These are phyloP conservation scores for Neonectria ditissima DNA, from an alignment of 2,329 filamentous ascomycete species.

Conservation along the genomic window DNA sequence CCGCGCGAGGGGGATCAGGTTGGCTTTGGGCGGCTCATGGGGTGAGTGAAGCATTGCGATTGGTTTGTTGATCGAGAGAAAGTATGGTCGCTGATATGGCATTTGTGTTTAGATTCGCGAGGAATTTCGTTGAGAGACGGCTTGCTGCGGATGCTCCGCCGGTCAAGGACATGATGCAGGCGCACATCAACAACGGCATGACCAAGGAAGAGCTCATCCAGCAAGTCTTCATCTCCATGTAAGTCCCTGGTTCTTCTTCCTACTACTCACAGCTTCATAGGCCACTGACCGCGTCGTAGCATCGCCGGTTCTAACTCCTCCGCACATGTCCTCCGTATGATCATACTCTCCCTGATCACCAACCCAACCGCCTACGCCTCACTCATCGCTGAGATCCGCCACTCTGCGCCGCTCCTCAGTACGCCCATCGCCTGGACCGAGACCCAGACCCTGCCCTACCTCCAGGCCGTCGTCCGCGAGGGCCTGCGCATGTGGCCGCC, in stretches of 20 bases:
- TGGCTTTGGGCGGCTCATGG: constrained; percentile 55
- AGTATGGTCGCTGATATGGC: constrained; percentile 1
- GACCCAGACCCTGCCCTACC: constrained; percentile 62
- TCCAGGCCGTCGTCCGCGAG: constrained; percentile 69
- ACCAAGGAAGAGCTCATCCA: constrained; percentile 51
- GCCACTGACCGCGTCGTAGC: constrained; percentile 45
- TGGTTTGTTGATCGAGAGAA: background rate
- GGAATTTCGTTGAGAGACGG: constrained; percentile 37
- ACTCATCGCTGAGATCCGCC: constrained; percentile 60
- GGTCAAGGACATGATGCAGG: constrained; percentile 54
- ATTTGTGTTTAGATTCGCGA: constrained; percentile 30
- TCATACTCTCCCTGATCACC: constrained; percentile 63
- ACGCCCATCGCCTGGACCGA: constrained; percentile 58
- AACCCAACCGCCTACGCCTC: constrained; percentile 55
- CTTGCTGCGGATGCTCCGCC: constrained; percentile 32
- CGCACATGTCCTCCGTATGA: constrained; percentile 64
- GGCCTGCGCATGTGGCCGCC: constrained; percentile 67
- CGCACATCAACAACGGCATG: constrained; percentile 54
- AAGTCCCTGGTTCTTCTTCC: constrained; percentile 1
- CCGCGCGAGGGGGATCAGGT: constrained; percentile 53
- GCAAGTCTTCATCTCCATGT: constrained; percentile 56
- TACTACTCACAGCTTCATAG: no score
- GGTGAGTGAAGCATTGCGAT: constrained; percentile 42
- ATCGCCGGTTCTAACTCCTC: constrained; percentile 72
- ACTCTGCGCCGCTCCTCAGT: constrained; percentile 49